Evolutionary conservation across 2,329 filamentous ascomycete species (phyloP), one percentile per base, ranked within the genome.

Genomic region (Davidsoniella neocaledoniae): DNA sequence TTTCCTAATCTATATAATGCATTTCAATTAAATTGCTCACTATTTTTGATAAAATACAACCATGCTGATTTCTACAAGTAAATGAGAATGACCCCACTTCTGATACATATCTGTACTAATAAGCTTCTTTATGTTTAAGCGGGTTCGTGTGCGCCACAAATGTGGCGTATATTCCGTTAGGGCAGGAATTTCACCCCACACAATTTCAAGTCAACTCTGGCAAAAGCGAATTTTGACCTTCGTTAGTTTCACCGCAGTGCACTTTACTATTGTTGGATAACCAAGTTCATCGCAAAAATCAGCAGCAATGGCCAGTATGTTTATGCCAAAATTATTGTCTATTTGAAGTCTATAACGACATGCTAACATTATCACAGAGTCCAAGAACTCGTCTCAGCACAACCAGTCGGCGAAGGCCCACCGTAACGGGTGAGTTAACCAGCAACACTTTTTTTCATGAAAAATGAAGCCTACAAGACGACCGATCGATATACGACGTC

Each of bases 371-470:
- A 55, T 46, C 38, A 53, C 68, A 95, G 88, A 96, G 80, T 96
- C 91, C 65, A 96, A 96, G 87, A 96, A 96, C 83, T 93, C 86
- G 75, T 95, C 90, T 66, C 90, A 96, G 79, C 87, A 95, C 77
- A 95, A 95, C 76, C 84, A 91, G 81, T 80, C 79, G 70, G 84
- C 84, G 77, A 98, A 98, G 85, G 88, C 87, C 74, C 91, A 98
- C 83, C 82, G 83, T 69, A 98, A 98, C 79, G 91, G 91, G 90
- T 95, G 53, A 44, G 46, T 45, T 39, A 38, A 26, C 26, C 48
- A 43, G 25, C 12, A 16, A 21, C 14, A n/a, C 14, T 38, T 12
- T 19, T 40, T 26, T 21, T 21, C 16, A 37, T 16, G 19, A 4
- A n/a, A 21, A 42, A 17, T 8, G 38, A 16, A 26, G 23, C n/a